Evolutionary conservation across 352 stramenopile genomes (phyloP).

Genomic region (Globisporangium heterothallicum): DNA sequence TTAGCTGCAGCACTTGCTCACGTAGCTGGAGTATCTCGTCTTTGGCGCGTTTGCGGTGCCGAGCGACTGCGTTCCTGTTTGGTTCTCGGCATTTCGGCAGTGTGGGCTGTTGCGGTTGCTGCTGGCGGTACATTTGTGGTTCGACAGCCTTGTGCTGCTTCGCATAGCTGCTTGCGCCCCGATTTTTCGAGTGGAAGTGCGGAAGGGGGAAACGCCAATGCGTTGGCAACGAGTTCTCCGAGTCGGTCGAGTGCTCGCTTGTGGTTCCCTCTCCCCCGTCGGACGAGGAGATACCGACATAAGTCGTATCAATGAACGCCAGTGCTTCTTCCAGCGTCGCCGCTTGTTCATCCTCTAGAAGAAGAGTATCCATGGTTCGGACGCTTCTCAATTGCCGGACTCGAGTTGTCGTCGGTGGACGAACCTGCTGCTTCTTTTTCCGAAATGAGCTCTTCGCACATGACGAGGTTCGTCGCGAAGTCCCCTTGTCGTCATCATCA

Average conservation of each 20-base stretch:
- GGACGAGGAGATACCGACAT: no score
- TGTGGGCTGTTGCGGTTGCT: no score
- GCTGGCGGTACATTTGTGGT: no score
- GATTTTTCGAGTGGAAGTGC: no score
- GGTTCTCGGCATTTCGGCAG: not conserved
- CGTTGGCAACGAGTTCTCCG: not conserved
- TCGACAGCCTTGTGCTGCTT: not conserved
- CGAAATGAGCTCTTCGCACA: no score
- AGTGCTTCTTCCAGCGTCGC: not conserved
- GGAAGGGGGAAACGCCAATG: no score
- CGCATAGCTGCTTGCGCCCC: not conserved
- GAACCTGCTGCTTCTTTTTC: no score
- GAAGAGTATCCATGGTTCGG: not conserved
- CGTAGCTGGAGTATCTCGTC: slow-evolving; percentile 3
- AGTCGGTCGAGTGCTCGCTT: not conserved
- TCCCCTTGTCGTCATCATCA: no score
- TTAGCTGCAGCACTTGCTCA: not conserved
- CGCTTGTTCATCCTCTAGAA: not conserved
- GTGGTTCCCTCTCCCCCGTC: not conserved
- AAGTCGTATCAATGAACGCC: no score
- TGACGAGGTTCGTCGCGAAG: no score
- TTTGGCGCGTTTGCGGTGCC: slow-evolving; percentile 8
- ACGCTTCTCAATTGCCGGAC: not conserved
- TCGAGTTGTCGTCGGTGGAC: not conserved
- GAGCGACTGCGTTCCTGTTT: not conserved